A percentile compares a stretch with the other conserved stretches of the same genome.
phyloP scores from a whole-genome alignment of 2,329 filamentous ascomycete species.

The Thielaviopsis ethacetica region DNA sequence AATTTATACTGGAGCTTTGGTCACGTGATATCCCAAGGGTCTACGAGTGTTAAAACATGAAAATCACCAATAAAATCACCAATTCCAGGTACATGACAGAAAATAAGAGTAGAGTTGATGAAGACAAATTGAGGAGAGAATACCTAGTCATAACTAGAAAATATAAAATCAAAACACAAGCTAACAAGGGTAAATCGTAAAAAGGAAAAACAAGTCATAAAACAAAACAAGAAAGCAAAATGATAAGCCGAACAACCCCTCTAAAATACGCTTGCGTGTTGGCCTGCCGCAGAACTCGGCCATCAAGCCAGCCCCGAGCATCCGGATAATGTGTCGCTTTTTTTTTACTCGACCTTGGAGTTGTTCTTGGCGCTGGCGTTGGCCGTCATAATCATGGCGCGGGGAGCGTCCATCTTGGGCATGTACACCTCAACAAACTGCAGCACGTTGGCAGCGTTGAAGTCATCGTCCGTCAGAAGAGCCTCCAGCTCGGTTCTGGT shows the following conservation, averaged over 20 bases:
- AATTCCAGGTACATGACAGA: too few relatives aligned
- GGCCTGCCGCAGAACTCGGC: neutral
- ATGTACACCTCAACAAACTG: slow-evolving; percentile 74
- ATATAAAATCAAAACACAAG: neutral
- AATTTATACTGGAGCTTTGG: neutral
- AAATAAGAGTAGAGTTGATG: neutral
- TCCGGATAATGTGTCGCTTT: neutral
- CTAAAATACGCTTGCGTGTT: neutral
- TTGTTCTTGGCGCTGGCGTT: slow-evolving; percentile 56
- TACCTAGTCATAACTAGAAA: neutral
- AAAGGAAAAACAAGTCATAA: slow-evolving; percentile 1
- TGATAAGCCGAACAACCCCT: neutral
- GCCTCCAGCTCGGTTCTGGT: slow-evolving; percentile 51
- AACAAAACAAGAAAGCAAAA: neutral
- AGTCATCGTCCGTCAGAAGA: slow-evolving; percentile 47
- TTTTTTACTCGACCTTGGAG: slow-evolving; percentile 23
- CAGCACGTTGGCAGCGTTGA: slow-evolving; percentile 37
- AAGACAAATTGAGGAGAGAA: neutral
- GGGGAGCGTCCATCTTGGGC: slow-evolving; percentile 62
- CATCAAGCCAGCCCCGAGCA: neutral
- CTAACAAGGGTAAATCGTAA: neutral
- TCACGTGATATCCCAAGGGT: neutral
- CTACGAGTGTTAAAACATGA: too few relatives aligned
- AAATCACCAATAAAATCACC: too few relatives aligned
- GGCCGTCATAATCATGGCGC: slow-evolving; percentile 51